A percentile compares a stretch with the other conserved stretches of the same genome.
phyloP scores from a whole-genome alignment of 2,329 filamentous ascomycete genomes.

The Blumeria graminis region DNA sequence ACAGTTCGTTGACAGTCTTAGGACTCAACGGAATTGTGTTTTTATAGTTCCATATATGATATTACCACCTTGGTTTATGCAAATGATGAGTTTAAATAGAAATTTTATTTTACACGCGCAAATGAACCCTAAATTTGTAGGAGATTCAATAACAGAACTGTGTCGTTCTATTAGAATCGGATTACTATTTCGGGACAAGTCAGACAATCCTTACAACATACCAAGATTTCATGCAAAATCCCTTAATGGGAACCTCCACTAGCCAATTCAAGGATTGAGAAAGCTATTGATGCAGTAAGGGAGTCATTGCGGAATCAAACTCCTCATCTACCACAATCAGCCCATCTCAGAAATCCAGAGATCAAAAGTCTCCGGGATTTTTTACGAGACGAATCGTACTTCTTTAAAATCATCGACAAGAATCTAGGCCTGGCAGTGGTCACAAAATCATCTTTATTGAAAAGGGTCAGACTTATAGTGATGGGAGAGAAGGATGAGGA shows the following conservation, averaged over 20 bases:
- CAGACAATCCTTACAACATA: background rate
- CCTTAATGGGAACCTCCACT: background rate
- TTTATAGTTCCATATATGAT: background rate
- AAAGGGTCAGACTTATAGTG: no score
- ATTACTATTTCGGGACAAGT: no score
- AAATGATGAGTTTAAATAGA: no score
- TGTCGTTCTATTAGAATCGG: no score
- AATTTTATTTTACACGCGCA: no score
- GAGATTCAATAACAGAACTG: no score
- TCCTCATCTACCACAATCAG: background rate
- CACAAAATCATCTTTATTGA: no score
- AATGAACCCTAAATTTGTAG: no score
- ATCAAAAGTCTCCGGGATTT: background rate
- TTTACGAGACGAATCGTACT: background rate
- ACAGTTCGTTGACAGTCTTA: background rate
- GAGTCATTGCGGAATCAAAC: background rate
- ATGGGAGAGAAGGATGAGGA: no score
- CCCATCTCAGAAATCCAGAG: background rate
- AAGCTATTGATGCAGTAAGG: background rate
- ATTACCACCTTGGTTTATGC: background rate
- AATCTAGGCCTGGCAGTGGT: background rate
- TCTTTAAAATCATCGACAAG: background rate
- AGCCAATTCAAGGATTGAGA: background rate
- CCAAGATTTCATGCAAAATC: background rate
- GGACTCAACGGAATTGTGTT: background rate